Base-by-base conservation (phyloP, 345 rosid species). In the Eucalyptus marginata region DNA sequence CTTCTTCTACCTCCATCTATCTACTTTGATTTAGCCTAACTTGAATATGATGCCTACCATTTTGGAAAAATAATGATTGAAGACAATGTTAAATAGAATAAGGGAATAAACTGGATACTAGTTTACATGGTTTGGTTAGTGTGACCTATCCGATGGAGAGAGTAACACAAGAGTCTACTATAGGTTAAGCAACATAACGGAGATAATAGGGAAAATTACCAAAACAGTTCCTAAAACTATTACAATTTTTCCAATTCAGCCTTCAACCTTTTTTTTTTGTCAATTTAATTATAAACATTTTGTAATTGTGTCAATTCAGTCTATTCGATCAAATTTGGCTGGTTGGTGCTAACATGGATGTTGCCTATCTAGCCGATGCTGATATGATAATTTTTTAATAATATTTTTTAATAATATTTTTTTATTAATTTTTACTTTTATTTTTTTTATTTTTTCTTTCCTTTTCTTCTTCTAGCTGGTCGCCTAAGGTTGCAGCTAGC, bases 281-380 rank as follows among this genome's bases (percentile, higher is more conserved):
- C 58, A 52, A 20, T 52, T 52, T 52, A 52, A 52, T 52, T 52
- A 0, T 0, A 52, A 52, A 52, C 25, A 0, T 52, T 52, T 52
- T 20, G 5, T 10, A 52, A 20, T 20, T 8, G 0, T 52, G 10
- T 52, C 25, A 52, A 52, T 52, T 52, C 0, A 20, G 1, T 52
- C 8, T 20, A 20, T 52, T 18, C 5, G 5, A 2, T 20, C 58
- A 52, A 52, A 52, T 52, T 52, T 52, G 25, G 25, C 0, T 8
- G 0, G 58, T 52, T 52, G 24, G 25, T 52, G 25, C 10, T 52
- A 52, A 52, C 10, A 52, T 52, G 25, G 25, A 20, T 52, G 58
- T 0, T 52, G 0, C 2, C 0, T 18, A 0, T 52, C 58, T 52
- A 52, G 4, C 5, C 4, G 0, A 52, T 10, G 8, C 0, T 0